Evolutionary conservation across 179 eudicot genomes (phyloP).

Genomic region (Vitellaria paradoxa): DNA sequence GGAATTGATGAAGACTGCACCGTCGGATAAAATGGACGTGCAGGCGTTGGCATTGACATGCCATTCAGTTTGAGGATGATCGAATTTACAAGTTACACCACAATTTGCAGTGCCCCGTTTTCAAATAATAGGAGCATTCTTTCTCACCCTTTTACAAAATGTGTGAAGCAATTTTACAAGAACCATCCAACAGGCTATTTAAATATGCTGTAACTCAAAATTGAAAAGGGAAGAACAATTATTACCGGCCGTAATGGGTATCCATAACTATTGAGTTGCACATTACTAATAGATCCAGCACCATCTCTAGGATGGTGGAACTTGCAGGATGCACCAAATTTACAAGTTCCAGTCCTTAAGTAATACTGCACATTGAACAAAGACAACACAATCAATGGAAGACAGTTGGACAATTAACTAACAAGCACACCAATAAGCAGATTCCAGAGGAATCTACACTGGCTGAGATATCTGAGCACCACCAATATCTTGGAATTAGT

Average conservation of each 20-base stretch:
- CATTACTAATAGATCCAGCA: conserved; percentile 67
- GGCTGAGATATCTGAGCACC: conserved; percentile 6
- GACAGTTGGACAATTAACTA: background rate
- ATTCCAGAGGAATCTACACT: background rate
- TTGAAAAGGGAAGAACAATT: background rate
- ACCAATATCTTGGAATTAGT: conserved; percentile 1
- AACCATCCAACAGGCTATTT: background rate
- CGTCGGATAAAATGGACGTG: conserved; percentile 85
- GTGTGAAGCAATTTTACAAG: conserved; percentile 10
- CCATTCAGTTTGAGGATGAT: conserved; percentile 88
- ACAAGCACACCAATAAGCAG: background rate
- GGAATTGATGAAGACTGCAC: conserved; percentile 86
- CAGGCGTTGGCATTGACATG: conserved; percentile 59
- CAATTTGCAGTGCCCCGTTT: conserved; percentile 99
- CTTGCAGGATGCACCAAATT: conserved; percentile 92
- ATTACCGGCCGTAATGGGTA: conserved; percentile 84
- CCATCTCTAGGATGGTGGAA: conserved; percentile 84
- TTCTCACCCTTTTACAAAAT: conserved; percentile 58
- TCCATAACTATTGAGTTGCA: conserved; percentile 70
- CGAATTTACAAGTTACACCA: conserved; percentile 89
- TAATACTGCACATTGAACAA: conserved; percentile 61
- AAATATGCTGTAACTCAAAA: background rate
- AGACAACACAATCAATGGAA: background rate
- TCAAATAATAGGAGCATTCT: conserved; percentile 98
- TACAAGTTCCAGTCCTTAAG: conserved; percentile 89